Evolutionary conservation across 345 rosid genomes (phyloP).

Genomic region (Ailanthus altissimus): DNA sequence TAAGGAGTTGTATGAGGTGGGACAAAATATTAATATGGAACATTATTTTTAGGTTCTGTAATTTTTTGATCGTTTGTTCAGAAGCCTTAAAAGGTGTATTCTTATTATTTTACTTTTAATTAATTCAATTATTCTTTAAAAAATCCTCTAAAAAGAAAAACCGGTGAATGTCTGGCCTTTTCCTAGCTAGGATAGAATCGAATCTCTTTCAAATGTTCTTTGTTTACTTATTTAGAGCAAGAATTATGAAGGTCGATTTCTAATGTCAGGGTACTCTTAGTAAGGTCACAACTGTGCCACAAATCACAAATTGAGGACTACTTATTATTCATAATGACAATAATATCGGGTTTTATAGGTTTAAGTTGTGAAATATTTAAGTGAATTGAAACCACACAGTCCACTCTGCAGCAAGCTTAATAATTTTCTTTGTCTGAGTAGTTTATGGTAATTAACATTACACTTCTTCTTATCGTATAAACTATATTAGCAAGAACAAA

Average conservation of each 20-base stretch:
- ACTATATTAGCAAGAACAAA: neutral
- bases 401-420: slow-evolving; percentile 2
- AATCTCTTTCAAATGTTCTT: neutral
- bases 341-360: neutral
- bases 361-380: neutral
- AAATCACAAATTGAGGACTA: neutral
- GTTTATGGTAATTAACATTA: neutral
- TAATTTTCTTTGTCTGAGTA: neutral
- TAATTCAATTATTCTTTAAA: too few relatives aligned
- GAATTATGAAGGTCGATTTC: neutral
- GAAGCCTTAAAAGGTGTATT: too few relatives aligned
- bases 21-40: too few relatives aligned
- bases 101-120: too few relatives aligned
- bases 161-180: neutral
- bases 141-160: too few relatives aligned
- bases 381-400: neutral
- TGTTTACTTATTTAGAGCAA: neutral
- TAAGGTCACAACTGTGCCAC: neutral
- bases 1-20: too few relatives aligned
- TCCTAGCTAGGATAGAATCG: neutral
- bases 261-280: neutral
- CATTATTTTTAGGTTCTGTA: too few relatives aligned
- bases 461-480: neutral
- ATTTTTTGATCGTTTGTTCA: too few relatives aligned
- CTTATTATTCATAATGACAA: neutral